phyloP scores from a whole-genome alignment of 495 filamentous ascomycete genomes.

The Cudoniella acicularis region DNA sequence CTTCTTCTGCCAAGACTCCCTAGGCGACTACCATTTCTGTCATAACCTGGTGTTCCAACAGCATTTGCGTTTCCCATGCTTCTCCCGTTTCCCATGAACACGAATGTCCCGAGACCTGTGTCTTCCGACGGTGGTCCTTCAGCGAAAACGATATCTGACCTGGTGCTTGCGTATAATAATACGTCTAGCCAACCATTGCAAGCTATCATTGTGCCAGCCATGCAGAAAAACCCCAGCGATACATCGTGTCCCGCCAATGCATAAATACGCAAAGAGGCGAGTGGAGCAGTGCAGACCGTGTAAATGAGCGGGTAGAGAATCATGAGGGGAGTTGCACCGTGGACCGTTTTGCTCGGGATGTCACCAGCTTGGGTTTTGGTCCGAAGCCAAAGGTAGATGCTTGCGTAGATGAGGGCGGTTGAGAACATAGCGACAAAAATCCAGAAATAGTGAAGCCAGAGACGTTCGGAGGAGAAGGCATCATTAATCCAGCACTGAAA shows the following conservation, averaged over 20 bases:
- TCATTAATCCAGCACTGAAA: constrained; percentile 67
- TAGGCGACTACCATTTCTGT: neutral
- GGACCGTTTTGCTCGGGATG: constrained; percentile 17
- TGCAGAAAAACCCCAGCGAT: constrained; percentile 57
- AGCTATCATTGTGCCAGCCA: constrained; percentile 68
- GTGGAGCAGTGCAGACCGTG: constrained; percentile 64
- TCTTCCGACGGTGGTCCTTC: constrained; percentile 35
- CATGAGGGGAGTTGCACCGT: constrained; percentile 59
- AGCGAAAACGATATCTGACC: constrained; percentile 48
- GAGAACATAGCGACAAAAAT: constrained; percentile 68
- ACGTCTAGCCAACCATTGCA: constrained; percentile 74
- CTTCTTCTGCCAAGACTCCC: neutral
- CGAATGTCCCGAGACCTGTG: constrained; percentile 43
- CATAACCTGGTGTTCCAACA: neutral
- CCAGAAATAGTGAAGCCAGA: constrained; percentile 76
- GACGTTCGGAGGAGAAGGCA: constrained; percentile 55
- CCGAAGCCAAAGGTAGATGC: constrained; percentile 60
- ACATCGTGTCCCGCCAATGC: constrained; percentile 54
- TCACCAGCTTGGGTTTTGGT: neutral
- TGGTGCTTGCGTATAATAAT: constrained; percentile 67
- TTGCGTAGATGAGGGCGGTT: constrained; percentile 59
- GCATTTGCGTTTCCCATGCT: constrained; percentile 12
- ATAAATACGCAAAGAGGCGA: constrained; percentile 66
- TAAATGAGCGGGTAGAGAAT: constrained; percentile 75
- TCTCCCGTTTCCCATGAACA: constrained; percentile 38